Base-by-base conservation (phyloP, 495 filamentous ascomycete species). In the Penicillium antarcticum region DNA sequence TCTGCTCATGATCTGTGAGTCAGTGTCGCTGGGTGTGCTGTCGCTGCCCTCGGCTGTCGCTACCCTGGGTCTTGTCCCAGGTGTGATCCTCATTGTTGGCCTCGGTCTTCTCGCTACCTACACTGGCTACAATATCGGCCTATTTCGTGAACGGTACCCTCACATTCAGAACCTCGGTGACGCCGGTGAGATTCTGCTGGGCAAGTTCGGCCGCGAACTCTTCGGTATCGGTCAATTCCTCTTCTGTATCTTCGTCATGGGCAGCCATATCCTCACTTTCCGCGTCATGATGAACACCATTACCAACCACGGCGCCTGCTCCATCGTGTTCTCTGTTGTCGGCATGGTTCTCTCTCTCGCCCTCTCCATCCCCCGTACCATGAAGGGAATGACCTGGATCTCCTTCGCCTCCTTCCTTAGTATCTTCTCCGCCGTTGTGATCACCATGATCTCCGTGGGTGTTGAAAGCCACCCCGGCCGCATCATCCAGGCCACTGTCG, bases 231-330 rank as follows among this genome's bases (percentile, higher is more conserved):
- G 82, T 52, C 86, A 88, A 61, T 71, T 82, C 16, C 58, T 89
- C 31, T 85, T 91, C 66, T 79, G 88, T 31, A 69, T 87, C 46
- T 91, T 92, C 73, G 83, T 89, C 53, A 86, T 89, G 74, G 87
- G 80, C 18, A 87, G 85, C 9, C 89, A 94, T 61, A 79, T 91
- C 2, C 78, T 85, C 55, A 85, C 90, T 59, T 71, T 88, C 44
- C 68, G 72, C 21, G 86, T 89, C 26, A 87, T 91, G 56, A 75
- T 86, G 55, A 79, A 91, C 53, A 83, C 77, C 24, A 65, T 92
- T 38, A 84, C 86, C 17, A 63, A 83, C 11, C 79, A 89, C 61
- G 82, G 72, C 3, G 70, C 77, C 4, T 94, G 89, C 69, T 83
- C 86, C 2, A 79, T 91, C 40, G 75, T 84, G 1, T 92, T 87